Conservation (phyloP, 169 alveolate species). For the Toxoplasma gondii region DNA sequence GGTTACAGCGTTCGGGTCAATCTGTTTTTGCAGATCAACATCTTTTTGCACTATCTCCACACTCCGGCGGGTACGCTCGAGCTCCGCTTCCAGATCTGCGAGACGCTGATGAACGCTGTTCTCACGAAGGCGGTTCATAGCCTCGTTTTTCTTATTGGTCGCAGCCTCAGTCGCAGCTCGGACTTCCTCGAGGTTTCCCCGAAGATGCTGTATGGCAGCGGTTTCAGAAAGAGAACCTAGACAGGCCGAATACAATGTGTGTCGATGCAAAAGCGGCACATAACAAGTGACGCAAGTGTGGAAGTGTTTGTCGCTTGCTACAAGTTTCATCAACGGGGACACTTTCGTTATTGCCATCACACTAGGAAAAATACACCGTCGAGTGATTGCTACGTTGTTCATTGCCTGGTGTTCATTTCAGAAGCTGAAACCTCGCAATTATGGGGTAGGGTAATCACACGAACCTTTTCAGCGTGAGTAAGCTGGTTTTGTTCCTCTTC, state of each 20-base stretch:
- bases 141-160: neutral
- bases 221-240: too few species aligned
- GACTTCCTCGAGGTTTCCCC: neutral
- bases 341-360: neutral
- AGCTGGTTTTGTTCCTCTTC: neutral
- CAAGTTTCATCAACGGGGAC: neutral
- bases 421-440: neutral
- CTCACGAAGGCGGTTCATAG: neutral
- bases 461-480: neutral
- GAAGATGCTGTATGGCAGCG: neutral
- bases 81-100: neutral
- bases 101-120: neutral
- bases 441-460: neutral
- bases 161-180: neutral
- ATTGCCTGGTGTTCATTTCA: neutral
- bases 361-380: too few species aligned
- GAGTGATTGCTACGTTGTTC: neutral
- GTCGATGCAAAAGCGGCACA: neutral
- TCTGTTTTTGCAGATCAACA: neutral
- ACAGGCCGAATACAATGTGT: neutral
- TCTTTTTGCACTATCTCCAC: neutral
- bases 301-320: neutral
- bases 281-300: neutral
- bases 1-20: neutral
- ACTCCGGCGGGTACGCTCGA: neutral